Percentiles rank a stretch among this genome's conserved stretches.
Evolutionary conservation across 2,329 filamentous ascomycete genomes (phyloP).

Genomic region (Fusarium nisikadoi): DNA sequence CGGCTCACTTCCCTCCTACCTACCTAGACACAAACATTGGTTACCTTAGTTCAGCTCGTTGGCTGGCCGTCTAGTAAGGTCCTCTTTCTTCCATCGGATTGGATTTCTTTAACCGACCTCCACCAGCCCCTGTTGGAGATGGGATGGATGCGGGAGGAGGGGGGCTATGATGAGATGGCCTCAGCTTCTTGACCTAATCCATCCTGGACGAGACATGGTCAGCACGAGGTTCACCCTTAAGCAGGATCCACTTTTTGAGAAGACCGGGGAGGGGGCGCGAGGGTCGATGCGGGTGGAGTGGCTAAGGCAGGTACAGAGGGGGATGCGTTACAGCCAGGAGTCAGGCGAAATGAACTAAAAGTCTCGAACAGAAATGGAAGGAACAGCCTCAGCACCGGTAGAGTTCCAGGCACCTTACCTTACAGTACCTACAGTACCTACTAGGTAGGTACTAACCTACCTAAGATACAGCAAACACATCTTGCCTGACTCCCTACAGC

Average conservation of each 20-base stretch:
- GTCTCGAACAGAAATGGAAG: constrained; percentile 38
- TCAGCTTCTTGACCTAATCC: constrained; percentile 23
- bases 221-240: constrained; percentile 39
- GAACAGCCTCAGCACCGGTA: neutral
- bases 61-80: constrained; percentile 7
- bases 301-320: constrained; percentile 43
- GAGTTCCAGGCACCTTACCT: neutral
- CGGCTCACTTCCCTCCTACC: neutral
- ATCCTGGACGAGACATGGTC: constrained; percentile 34
- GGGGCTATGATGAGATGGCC: constrained; percentile 28
- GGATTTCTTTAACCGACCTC: constrained; percentile 39
- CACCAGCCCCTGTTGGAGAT: constrained; percentile 36
- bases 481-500: neutral
- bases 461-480: neutral
- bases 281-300: constrained; percentile 25
- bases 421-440: neutral
- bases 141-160: constrained; percentile 43
- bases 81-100: constrained; percentile 26
- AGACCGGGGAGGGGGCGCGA: constrained; percentile 12
- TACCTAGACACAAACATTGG: neutral
- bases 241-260: constrained; percentile 24
- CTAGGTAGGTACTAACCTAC: too few species aligned
- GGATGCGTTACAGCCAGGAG: constrained; percentile 20
- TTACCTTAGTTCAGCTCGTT: neutral
- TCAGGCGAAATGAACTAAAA: constrained; percentile 39